Percentiles rank a stretch among this genome's conserved stretches.
These are phyloP conservation scores for Candida sphagnicola DNA, from an alignment of 805 yeast species.

Conservation along the genomic window DNA sequence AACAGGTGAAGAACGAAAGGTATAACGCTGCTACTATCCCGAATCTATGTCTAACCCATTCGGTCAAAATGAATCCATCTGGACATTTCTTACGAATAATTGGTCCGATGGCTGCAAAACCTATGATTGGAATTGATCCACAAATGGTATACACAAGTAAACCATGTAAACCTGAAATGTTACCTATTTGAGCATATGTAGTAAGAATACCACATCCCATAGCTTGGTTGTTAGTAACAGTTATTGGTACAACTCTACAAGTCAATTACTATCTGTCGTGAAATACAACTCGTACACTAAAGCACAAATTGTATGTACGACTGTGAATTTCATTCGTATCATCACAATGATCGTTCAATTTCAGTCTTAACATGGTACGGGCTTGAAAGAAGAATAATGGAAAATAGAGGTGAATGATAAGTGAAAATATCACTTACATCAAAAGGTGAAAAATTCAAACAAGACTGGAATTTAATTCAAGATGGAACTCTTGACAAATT, in stretches of 20 bases:
- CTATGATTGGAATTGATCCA: slow-evolving; percentile 79
- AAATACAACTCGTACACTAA: no score
- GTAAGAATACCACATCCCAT: slow-evolving; percentile 87
- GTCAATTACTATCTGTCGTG: no score
- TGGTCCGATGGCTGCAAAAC: slow-evolving; percentile 85
- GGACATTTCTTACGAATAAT: slow-evolving; percentile 75
- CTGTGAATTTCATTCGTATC: no score
- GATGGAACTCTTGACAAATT: no score
- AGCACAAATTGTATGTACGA: no score
- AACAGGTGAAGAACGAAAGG: slow-evolving; percentile 73
- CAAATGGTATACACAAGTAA: slow-evolving; percentile 72
- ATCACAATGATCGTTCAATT: no score
- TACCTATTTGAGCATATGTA: slow-evolving; percentile 84
- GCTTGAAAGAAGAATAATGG: no score
- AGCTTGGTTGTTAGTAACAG: slow-evolving; percentile 37
- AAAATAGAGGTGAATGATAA: no score
- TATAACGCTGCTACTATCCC: slow-evolving; percentile 72
- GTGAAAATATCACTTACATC: no score
- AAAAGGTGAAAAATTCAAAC: no score
- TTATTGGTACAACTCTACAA: slow-evolving; percentile 5
- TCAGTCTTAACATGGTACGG: no score
- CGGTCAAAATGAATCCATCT: slow-evolving; percentile 85
- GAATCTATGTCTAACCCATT: slow-evolving; percentile 86
- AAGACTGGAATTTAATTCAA: no score
- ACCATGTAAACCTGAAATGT: slow-evolving; percentile 83